Base-by-base conservation (phyloP, 805 yeast species). In the Saccharomycopsis fodiens region DNA sequence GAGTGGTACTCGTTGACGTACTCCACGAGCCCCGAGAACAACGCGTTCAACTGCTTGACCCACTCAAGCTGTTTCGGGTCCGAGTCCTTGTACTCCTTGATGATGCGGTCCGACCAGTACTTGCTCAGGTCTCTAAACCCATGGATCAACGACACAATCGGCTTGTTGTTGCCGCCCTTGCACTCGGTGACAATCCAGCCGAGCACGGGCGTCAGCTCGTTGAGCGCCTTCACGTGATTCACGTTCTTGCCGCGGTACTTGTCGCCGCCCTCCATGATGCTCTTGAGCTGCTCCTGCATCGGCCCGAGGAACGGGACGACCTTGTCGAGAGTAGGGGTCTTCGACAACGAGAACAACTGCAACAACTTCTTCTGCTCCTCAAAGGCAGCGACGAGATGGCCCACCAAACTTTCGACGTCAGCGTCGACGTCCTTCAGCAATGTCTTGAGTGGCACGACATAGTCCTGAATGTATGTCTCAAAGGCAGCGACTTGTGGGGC, bases 71-170 rank as follows among this genome's bases (percentile, higher is more conserved):
- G 85, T 45, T 67, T 68, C 34, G 75, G 69, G 55, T 84, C 88
- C 41, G 74, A 66, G 16, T 82, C 95, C 63, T 76, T 87, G 67
- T 67, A 79, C 51, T 87, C 96, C 64, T 89, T 89, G 61, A 89
- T 65, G 36, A 91, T 82, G 56, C 95, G 77, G 66, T 93, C 89
- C 8, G 95, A 76, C 88, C 97, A 93, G 66, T 93, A 93, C 61
- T 83, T 91, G 30, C 96, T 85, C 17, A 94, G 78, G 59, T 93
- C 98, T 59, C 82, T 85, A 65, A 80, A 85, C 53, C 89, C 96
- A 3, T 83, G 76, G 46, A 93, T 74, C 53, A 72, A 75, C 0
- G 86, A 76, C 13, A 83, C 76, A 10, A 50, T 32, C 31, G 50
- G 53, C 36, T 50, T 50, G 35, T 46, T 46, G 17, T 42, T 46